phyloP scores from a whole-genome alignment of 208 protist species.

The Eutreptiella sp. region DNA sequence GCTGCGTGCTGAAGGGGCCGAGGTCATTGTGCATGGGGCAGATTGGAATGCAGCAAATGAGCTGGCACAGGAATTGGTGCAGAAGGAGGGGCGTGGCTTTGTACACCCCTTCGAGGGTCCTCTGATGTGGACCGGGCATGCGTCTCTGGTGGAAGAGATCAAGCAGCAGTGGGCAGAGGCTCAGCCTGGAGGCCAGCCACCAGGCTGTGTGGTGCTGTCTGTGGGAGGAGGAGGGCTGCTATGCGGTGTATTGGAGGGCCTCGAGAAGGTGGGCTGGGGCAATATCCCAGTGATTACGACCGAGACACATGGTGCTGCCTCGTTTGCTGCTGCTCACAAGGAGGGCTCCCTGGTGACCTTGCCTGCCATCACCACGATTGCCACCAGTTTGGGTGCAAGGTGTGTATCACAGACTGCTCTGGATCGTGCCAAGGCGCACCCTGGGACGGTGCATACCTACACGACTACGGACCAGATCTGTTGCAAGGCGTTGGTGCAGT shows the following conservation, averaged over 20 bases:
- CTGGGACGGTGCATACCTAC: not conserved
- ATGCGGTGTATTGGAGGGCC: slow-evolving; percentile 15
- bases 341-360: slow-evolving; percentile 18
- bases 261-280: slow-evolving; percentile 9
- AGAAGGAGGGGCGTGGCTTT: not conserved
- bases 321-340: slow-evolving; percentile 4
- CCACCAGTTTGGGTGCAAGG: slow-evolving; percentile 15
- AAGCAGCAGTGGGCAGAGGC: not conserved
- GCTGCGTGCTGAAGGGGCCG: slow-evolving; percentile 2
- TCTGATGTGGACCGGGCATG: slow-evolving; percentile 22
- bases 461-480: slow-evolving; percentile 6
- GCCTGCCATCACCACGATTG: slow-evolving; percentile 11
- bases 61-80: not conserved
- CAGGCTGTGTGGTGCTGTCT: slow-evolving; percentile 7
- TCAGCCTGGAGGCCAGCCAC: slow-evolving; percentile 10
- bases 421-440: slow-evolving; percentile 8
- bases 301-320: slow-evolving; percentile 15
- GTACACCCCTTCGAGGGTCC: slow-evolving; percentile 26
- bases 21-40: not conserved
- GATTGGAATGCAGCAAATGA: slow-evolving; percentile 24
- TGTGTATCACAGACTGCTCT: slow-evolving; percentile 9
- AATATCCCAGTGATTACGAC: slow-evolving; percentile 15
- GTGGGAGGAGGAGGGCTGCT: slow-evolving; percentile 20
- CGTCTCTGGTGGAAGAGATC: slow-evolving; percentile 21
- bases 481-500: not conserved